Base-by-base conservation (phyloP, 179 eudicot species). In the Spinacia oleracea region DNA sequence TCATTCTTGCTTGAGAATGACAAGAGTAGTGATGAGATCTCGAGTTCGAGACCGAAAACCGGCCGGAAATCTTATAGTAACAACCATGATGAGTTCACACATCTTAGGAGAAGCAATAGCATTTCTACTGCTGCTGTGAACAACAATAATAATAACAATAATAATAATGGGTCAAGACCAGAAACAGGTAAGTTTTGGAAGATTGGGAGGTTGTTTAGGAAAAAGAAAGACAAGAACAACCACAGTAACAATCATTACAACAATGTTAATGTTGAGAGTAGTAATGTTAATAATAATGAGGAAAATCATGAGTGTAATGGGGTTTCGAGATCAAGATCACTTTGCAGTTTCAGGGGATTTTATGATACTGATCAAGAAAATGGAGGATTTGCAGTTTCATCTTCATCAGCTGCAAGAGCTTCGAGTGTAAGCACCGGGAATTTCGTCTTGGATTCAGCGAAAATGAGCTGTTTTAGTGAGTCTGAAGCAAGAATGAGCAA, bases 1-100 rank as follows among this genome's bases (percentile, higher is more conserved):
- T 93, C 97, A 4, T 93, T 91, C 66, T 67, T 93, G 67, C 80
- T 93, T 0, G 96, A 93, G 73, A 91, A 89, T 64, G 96, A 92
- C 16, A 70, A 74, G 32, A 42, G 11, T 3, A 48, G 21, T 14
- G 53, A 51, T 9, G 78, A 83, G 21, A 31, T 67, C 34, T 51
- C 78, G 45, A 83, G 82, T 15, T 42, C 64, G 35, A 70, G 20
- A 18, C 55, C 76, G 6, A 78, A 34, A 58, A 56, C 45, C 76
- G 74, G 62, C 53, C 48, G 67, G 59, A 56, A 11, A 32, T 60
- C 18, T 2, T 0, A 15, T 15, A 79, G 43, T 53, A 78, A 77
- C 23, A 86, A 45, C 50, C 6, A 53, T 20, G 58, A 58, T 14
- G 88, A 85, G 18, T 76, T 64, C n/a, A 50, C 78, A 1, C 60